Evolutionary conservation across 139 green algal species (phyloP).

Genomic region (Chara braunii): DNA sequence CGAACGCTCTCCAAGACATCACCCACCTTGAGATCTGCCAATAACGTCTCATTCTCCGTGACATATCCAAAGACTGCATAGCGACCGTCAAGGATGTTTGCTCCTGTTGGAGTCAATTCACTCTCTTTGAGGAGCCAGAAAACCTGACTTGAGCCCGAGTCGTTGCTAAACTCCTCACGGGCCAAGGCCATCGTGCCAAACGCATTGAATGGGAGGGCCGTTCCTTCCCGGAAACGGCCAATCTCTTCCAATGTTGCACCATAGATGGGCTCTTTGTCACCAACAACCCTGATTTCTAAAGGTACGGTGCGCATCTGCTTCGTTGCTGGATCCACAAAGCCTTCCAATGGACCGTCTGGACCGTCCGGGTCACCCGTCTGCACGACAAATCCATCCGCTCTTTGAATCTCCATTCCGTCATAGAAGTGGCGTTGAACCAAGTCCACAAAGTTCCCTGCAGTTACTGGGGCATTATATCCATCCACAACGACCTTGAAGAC

Average conservation of each 20-base stretch:
- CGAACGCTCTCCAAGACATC: slow-evolving; percentile 50
- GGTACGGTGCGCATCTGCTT: slow-evolving; percentile 65
- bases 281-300: slow-evolving; percentile 79
- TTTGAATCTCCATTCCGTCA: slow-evolving; percentile 89
- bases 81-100: slow-evolving; percentile 92
- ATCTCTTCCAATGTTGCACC: slow-evolving; percentile 70
- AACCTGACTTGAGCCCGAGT: slow-evolving; percentile 75
- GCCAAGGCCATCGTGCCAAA: slow-evolving; percentile 93
- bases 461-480: slow-evolving; percentile 93
- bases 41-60: slow-evolving; percentile 53
- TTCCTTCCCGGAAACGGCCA: slow-evolving; percentile 69
- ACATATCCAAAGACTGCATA: slow-evolving; percentile 98
- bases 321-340: slow-evolving; percentile 54
- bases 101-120: slow-evolving; percentile 89
- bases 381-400: slow-evolving; percentile 93
- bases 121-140: slow-evolving; percentile 98
- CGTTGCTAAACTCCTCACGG: slow-evolving; percentile 88
- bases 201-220: slow-evolving; percentile 94
- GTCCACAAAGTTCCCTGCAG: slow-evolving; percentile 86
- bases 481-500: slow-evolving; percentile 76
- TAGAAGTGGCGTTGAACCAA: slow-evolving; percentile 86
- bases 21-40: slow-evolving; percentile 47
- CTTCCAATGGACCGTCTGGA: slow-evolving; percentile 42
- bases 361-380: slow-evolving; percentile 86
- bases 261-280: slow-evolving; percentile 90